Conservation (phyloP, 805 yeast species). For the Scheffersomyces lignosus region DNA sequence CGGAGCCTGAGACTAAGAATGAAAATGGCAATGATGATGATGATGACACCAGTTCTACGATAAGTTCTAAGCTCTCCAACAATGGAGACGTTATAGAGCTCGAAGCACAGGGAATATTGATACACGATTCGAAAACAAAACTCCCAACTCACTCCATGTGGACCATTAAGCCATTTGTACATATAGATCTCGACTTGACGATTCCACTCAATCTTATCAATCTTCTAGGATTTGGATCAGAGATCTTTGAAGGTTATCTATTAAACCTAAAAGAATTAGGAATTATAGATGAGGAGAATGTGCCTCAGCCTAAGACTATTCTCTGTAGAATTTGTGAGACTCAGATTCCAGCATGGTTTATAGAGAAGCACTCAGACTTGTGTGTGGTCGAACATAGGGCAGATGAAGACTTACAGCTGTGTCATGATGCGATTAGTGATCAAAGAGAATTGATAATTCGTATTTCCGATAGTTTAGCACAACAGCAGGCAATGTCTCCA, state of each 20-base stretch:
- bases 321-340: conserved; percentile 92
- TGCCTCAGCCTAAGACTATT: conserved; percentile 80
- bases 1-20: neutral
- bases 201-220: conserved; percentile 71
- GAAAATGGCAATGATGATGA: neutral
- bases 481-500: conserved; percentile 14
- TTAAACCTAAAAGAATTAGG: conserved; percentile 62
- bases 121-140: conserved; percentile 58
- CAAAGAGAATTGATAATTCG: conserved; percentile 54
- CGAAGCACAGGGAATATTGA: conserved; percentile 92
- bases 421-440: conserved; percentile 76
- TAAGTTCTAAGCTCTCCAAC: conserved; percentile 41
- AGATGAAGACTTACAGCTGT: conserved; percentile 69
- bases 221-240: conserved; percentile 85
- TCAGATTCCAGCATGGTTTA: conserved; percentile 93
- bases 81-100: conserved; percentile 67
- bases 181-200: conserved; percentile 62
- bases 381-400: conserved; percentile 84
- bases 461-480: conserved; percentile 42
- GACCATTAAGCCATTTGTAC: conserved; percentile 79
- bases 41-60: neutral
- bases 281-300: conserved; percentile 57
- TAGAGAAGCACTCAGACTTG: conserved; percentile 85
- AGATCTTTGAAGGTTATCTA: conserved; percentile 75
- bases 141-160: conserved; percentile 86